Evolutionary conservation across 2,329 filamentous ascomycete species (phyloP).

Genomic region (Magnaporthales sp.): DNA sequence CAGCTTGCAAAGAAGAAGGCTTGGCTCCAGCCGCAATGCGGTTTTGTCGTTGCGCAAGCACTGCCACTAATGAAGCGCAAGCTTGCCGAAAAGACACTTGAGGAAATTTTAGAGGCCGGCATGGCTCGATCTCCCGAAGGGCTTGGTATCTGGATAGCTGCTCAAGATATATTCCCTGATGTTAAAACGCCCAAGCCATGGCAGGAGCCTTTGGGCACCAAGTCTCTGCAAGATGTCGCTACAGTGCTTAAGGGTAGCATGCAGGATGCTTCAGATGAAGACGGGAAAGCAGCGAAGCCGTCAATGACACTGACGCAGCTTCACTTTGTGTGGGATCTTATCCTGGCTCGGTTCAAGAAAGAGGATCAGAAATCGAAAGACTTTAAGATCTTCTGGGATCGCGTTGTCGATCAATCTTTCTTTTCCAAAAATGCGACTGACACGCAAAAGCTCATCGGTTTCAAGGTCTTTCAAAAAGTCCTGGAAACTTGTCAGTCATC

Average conservation of each 20-base stretch:
- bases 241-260: conserved; percentile 73
- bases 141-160: conserved; percentile 76
- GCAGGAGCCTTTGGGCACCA: conserved; percentile 65
- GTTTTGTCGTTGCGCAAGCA: conserved; percentile 69
- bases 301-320: conserved; percentile 72
- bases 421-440: conserved; percentile 77
- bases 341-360: conserved; percentile 49
- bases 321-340: conserved; percentile 80
- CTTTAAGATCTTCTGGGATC: conserved; percentile 76
- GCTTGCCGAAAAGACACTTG: conserved; percentile 53
- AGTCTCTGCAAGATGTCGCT: conserved; percentile 60
- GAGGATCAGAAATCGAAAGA: conserved; percentile 26
- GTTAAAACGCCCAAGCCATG: conserved; percentile 65
- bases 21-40: conserved; percentile 85
- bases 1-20: conserved; percentile 71
- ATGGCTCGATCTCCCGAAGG: conserved; percentile 79
- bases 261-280: conserved; percentile 40
- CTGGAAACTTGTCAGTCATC: conserved; percentile 37
- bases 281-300: conserved; percentile 44
- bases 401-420: conserved; percentile 77
- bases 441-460: conserved; percentile 86
- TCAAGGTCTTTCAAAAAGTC: conserved; percentile 76
- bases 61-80: conserved; percentile 52
- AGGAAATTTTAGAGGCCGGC: conserved; percentile 47
- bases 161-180: conserved; percentile 54